Evolutionary conservation across 768 basidiomycete species (phyloP).

Genomic region (Serendipita sp.): DNA sequence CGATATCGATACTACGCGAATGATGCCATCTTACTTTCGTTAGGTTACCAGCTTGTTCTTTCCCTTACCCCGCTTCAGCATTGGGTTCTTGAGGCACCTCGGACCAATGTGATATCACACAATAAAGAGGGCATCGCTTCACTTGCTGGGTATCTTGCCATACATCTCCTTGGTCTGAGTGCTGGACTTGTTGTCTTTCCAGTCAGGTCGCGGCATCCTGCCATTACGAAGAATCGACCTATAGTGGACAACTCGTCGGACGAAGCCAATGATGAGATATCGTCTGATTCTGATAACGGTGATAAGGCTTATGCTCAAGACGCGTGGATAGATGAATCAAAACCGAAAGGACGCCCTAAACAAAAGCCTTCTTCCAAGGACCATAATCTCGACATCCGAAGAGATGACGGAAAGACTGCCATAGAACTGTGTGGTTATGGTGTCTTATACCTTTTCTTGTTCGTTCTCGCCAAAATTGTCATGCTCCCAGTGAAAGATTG

Average conservation of each 20-base stretch:
- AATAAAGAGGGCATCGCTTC: constrained; percentile 92
- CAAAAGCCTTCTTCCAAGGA: background rate
- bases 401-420: constrained; percentile 52
- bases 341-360: constrained; percentile 9
- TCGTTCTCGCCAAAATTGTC: constrained; percentile 21
- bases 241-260: constrained; percentile 13
- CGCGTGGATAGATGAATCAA: background rate
- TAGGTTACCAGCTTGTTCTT: constrained; percentile 60
- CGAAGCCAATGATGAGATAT: background rate
- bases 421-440: constrained; percentile 64
- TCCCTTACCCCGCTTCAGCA: constrained; percentile 36
- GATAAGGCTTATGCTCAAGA: constrained; percentile 11
- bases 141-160: constrained; percentile 72
- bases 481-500: constrained; percentile 20
- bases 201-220: constrained; percentile 57
- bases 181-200: constrained; percentile 69
- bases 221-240: constrained; percentile 21
- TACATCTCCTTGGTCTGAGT: constrained; percentile 74
- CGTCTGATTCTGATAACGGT: constrained; percentile 13
- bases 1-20: background rate
- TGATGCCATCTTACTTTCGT: background rate
- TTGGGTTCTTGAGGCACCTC: constrained; percentile 50
- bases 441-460: constrained; percentile 57
- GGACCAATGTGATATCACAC: constrained; percentile 45
- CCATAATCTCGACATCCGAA: background rate